Percentiles rank a stretch among this genome's conserved stretches.
Conservation (phyloP, 148 eudicot species). For the Amaranthus hypochondriacus region DNA sequence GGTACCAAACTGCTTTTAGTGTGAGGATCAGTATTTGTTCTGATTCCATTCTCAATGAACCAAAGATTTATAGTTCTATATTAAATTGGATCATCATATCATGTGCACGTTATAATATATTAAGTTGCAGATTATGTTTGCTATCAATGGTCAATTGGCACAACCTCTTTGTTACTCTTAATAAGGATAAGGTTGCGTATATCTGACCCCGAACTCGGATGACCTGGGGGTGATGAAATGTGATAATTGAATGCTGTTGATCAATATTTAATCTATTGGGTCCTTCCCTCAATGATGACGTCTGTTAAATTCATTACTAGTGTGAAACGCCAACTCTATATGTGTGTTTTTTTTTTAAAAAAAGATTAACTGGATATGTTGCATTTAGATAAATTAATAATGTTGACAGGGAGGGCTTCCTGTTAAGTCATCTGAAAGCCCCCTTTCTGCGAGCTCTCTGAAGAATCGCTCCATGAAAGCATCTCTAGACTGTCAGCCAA, state of each 20-base stretch:
- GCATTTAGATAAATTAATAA: conserved; percentile 18
- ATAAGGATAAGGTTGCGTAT: too few species aligned
- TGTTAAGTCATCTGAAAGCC: conserved; percentile 51
- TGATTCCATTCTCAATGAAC: background rate
- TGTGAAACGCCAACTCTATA: background rate
- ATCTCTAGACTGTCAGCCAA: conserved; percentile 50
- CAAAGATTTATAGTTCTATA: too few species aligned
- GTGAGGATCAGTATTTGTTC: background rate
- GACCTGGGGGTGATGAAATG: too few species aligned
- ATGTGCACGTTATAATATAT: too few species aligned
- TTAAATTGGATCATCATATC: too few species aligned
- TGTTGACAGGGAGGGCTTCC: conserved; percentile 45
- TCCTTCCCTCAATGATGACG: background rate
- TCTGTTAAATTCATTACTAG: background rate
- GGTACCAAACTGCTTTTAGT: background rate
- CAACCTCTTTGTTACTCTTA: too few species aligned
- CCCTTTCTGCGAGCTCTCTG: conserved; percentile 47
- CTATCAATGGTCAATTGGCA: too few species aligned
- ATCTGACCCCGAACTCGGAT: too few species aligned
- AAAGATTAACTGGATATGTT: background rate
- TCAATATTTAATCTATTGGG: background rate
- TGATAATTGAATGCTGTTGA: background rate
- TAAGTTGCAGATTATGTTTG: too few species aligned
- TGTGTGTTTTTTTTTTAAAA: background rate
- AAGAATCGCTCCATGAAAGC: conserved; percentile 49